phyloP scores from a whole-genome alignment of 352 stramenopile genomes.

The Thraustochytrium striatum region DNA sequence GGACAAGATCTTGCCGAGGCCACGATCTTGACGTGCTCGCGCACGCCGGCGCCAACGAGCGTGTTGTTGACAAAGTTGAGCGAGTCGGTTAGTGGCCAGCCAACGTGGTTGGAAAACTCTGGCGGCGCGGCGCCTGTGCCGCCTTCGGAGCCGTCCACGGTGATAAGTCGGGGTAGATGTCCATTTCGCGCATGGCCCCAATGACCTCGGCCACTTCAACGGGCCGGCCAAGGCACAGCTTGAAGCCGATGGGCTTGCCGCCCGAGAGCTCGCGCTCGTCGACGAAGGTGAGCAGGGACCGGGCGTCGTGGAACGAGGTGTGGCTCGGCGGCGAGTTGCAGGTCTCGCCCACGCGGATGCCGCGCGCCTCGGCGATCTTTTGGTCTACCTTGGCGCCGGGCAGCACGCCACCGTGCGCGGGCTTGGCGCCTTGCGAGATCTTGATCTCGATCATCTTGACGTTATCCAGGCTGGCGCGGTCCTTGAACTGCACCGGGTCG shows the following conservation, averaged over 20 bases:
- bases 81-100: slow-evolving; percentile 53
- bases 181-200: slow-evolving; percentile 60
- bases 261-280: slow-evolving; percentile 58
- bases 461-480: slow-evolving; percentile 45
- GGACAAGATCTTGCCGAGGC: slow-evolving; percentile 60
- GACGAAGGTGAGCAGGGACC: slow-evolving; percentile 62
- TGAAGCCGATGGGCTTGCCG: slow-evolving; percentile 66
- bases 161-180: slow-evolving; percentile 64
- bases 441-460: slow-evolving; percentile 75
- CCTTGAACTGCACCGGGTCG: slow-evolving; percentile 53
- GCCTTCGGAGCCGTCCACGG: slow-evolving; percentile 64
- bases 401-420: slow-evolving; percentile 66
- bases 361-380: slow-evolving; percentile 63
- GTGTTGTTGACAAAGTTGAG: slow-evolving; percentile 57
- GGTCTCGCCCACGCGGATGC: slow-evolving; percentile 58
- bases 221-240: slow-evolving; percentile 67
- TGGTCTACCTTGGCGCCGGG: slow-evolving; percentile 64
- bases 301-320: slow-evolving; percentile 61
- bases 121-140: slow-evolving; percentile 62
- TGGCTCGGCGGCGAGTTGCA: slow-evolving; percentile 63
- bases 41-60: slow-evolving; percentile 56
- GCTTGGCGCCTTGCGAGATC: slow-evolving; percentile 70
- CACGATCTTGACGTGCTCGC: slow-evolving; percentile 59
- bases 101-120: slow-evolving; percentile 59
- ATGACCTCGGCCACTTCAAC: slow-evolving; percentile 60